A percentile compares a stretch with the other conserved stretches of the same genome.
These are phyloP conservation scores for Tripterygium wilfordii DNA, from an alignment of 177 flowering plant genomes.

Conservation along the genomic window DNA sequence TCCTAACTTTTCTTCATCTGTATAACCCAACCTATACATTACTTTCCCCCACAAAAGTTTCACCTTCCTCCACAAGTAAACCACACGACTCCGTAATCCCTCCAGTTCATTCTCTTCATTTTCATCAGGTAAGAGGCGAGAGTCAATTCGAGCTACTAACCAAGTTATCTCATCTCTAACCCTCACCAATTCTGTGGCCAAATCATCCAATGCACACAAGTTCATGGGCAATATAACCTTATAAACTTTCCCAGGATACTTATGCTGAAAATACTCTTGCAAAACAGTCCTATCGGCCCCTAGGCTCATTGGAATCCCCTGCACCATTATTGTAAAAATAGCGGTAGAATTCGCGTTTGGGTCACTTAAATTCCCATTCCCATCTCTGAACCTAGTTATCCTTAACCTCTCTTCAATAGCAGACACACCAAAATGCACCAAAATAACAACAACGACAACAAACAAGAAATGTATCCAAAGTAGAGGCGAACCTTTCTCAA, in stretches of 20 bases:
- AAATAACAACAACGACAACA: constrained; percentile 53
- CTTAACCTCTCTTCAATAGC: constrained; percentile 56
- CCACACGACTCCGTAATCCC: constrained; percentile 28
- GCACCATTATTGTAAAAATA: constrained; percentile 78
- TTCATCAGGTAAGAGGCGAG: constrained; percentile 36
- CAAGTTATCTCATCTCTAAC: constrained; percentile 78
- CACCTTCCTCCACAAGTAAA: constrained; percentile 32
- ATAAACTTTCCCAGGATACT: constrained; percentile 91
- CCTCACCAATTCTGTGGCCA: constrained; percentile 61
- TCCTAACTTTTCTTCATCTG: constrained; percentile 70
- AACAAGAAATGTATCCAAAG: constrained; percentile 89
- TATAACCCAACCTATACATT: constrained; percentile 44
- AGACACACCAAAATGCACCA: constrained; percentile 69
- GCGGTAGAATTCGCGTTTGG: constrained; percentile 59
- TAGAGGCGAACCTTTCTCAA: constrained; percentile 63
- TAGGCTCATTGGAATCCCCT: constrained; percentile 73
- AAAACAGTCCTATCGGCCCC: constrained; percentile 54
- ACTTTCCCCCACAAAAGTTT: constrained; percentile 36
- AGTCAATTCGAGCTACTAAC: constrained; percentile 74
- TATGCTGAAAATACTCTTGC: constrained; percentile 75
- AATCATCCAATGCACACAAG: constrained; percentile 86
- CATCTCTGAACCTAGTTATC: constrained; percentile 85
- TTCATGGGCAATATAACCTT: constrained; percentile 83
- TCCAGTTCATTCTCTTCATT: constrained; percentile 23
- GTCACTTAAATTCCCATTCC: constrained; percentile 71